These are phyloP conservation scores for Chlorophyllum brunneum DNA, from an alignment of 768 basidiomycete species.

Conservation along the genomic window DNA sequence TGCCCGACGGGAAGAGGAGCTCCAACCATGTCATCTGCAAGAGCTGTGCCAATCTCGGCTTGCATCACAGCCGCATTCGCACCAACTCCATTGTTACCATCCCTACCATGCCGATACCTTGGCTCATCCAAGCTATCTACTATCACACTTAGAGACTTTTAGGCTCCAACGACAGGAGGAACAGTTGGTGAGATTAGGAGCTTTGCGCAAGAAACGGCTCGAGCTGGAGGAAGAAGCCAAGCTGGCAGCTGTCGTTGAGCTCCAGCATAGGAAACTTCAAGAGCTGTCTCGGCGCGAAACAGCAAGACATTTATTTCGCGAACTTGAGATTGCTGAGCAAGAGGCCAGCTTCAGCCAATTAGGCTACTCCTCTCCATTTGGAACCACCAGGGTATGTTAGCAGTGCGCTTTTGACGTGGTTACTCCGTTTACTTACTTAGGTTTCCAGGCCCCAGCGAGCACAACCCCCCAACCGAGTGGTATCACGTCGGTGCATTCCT, in stretches of 20 bases:
- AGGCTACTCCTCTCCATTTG: background rate
- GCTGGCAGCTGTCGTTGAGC: background rate
- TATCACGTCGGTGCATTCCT: too few species aligned
- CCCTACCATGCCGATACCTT: background rate
- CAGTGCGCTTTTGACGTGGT: background rate
- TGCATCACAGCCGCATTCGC: background rate
- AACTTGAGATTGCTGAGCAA: background rate
- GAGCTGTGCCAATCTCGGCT: constrained; percentile 14
- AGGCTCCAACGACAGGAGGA: constrained; percentile 5
- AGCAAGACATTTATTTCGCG: background rate
- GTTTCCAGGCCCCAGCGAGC: background rate
- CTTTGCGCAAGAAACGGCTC: background rate
- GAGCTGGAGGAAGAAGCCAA: background rate
- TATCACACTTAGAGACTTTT: background rate
- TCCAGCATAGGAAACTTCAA: background rate
- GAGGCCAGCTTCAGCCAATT: background rate
- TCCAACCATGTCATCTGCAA: constrained; percentile 22
- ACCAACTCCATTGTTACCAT: constrained; percentile 16
- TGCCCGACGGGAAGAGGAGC: constrained; percentile 27
- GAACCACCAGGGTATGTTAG: background rate
- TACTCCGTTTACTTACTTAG: background rate
- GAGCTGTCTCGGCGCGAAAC: background rate
- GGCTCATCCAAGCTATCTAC: too few species aligned
- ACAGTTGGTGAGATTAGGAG: background rate
- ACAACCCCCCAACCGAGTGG: background rate